A percentile compares a stretch with the other conserved stretches of the same genome.
These are phyloP conservation scores for Apiosordaria backusii DNA, from an alignment of 495 filamentous ascomycete species.

Conservation along the genomic window DNA sequence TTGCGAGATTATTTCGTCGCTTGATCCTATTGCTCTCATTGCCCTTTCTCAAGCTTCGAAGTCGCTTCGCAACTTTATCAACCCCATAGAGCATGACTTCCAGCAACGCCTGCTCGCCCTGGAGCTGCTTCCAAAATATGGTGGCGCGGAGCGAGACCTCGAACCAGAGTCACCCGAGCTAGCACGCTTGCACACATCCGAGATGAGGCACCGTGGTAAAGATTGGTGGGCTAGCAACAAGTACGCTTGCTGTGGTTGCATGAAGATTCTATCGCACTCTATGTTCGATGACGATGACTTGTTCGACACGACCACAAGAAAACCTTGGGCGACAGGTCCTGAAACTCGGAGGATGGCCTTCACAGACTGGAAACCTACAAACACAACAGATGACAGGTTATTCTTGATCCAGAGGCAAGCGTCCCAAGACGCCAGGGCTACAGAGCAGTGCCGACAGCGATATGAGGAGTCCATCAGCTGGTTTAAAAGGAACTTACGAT, in stretches of 20 bases:
- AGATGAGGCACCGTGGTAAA: background rate
- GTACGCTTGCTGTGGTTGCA: background rate
- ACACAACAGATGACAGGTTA: background rate
- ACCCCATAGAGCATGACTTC: constrained; percentile 17
- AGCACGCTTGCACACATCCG: too few relatives aligned
- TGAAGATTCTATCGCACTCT: background rate
- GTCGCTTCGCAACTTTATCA: constrained; percentile 13
- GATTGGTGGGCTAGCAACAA: background rate
- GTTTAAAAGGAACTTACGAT: too few relatives aligned
- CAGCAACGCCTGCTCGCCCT: constrained; percentile 25
- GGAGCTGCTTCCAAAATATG: constrained; percentile 23
- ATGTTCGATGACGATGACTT: background rate
- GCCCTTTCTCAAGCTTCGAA: constrained; percentile 18
- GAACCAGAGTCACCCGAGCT: too few relatives aligned
- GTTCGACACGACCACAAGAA: background rate
- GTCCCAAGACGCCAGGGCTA: background rate
- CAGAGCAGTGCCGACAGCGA: background rate
- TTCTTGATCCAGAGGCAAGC: background rate
- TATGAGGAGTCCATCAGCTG: background rate
- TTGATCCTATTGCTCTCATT: constrained; percentile 24
- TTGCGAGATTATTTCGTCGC: background rate
- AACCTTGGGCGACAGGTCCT: background rate
- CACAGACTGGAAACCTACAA: background rate
- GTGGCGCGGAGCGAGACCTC: constrained; percentile 1
- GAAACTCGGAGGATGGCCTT: background rate